Conservation (phyloP, 345 rosid species). For the Arabis hirsuta region DNA sequence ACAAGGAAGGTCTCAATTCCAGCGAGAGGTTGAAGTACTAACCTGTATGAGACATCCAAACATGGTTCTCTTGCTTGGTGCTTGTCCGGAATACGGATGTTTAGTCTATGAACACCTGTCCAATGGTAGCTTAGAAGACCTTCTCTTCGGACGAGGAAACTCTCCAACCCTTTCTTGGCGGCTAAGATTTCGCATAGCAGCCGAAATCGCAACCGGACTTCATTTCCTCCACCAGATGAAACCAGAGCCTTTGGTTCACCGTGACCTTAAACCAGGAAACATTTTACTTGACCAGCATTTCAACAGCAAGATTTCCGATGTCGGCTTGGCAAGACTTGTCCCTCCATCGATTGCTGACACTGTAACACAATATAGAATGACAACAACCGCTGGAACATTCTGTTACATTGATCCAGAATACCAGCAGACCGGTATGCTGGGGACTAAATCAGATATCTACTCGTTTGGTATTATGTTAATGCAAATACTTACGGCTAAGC, state of each 20-base stretch:
- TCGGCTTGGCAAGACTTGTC: constrained; percentile 91
- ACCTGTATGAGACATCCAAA: constrained; percentile 87
- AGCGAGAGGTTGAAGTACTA: constrained; percentile 85
- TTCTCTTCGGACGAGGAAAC: constrained; percentile 59
- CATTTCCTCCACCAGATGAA: constrained; percentile 89
- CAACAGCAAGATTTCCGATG: constrained; percentile 92
- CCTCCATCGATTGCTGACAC: constrained; percentile 74
- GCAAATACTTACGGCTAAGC: constrained; percentile 80
- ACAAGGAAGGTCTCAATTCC: constrained; percentile 85
- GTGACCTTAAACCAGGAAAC: constrained; percentile 91
- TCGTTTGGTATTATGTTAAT: constrained; percentile 80
- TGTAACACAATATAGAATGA: constrained; percentile 83
- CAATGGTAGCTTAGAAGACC: constrained; percentile 89
- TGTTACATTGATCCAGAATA: constrained; percentile 96
- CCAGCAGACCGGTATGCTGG: constrained; percentile 91
- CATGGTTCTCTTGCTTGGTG: constrained; percentile 96
- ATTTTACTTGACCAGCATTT: constrained; percentile 78
- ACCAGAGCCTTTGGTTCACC: constrained; percentile 95
- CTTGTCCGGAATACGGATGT: constrained; percentile 89
- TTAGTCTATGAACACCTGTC: constrained; percentile 90
- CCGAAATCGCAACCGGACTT: constrained; percentile 86
- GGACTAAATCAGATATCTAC: constrained; percentile 82
- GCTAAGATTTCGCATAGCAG: constrained; percentile 69
- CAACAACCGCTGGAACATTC: constrained; percentile 92
- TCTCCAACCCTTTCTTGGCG: constrained; percentile 74